Evolutionary conservation across 306 rosid species (phyloP).

Genomic region (Prunus padus): DNA sequence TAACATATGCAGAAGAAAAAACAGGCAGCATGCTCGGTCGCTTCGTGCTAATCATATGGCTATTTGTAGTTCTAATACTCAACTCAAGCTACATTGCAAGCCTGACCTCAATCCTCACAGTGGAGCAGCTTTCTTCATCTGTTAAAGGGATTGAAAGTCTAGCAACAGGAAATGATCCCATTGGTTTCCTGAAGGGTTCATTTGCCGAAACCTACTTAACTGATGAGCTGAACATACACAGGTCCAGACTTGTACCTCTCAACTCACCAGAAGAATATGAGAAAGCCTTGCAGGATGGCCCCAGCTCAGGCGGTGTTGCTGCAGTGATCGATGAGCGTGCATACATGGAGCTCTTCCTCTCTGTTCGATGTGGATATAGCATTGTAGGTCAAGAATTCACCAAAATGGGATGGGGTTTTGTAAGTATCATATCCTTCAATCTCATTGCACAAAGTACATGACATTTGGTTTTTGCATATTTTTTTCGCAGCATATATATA

Average conservation of each 20-base stretch:
- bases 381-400: slow-evolving; percentile 34
- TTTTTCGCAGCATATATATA: too few species aligned
- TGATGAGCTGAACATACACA: too few species aligned
- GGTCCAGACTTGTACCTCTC: too few species aligned
- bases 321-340: slow-evolving; percentile 72
- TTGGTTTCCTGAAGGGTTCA: slow-evolving; percentile 52
- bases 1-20: slow-evolving; percentile 23
- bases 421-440: slow-evolving; percentile 28
- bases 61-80: too few species aligned
- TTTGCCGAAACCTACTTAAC: slow-evolving; percentile 44
- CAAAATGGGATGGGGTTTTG: slow-evolving; percentile 79
- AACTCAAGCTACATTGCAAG: too few species aligned
- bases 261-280: too few species aligned
- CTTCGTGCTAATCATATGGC: too few species aligned
- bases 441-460: too few species aligned
- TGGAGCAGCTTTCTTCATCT: too few species aligned
- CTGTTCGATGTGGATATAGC: slow-evolving; percentile 55
- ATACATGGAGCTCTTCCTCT: slow-evolving; percentile 62
- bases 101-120: too few species aligned
- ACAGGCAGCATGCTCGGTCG: neutral
- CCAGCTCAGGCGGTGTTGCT: slow-evolving; percentile 57
- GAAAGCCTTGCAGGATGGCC: slow-evolving; percentile 49
- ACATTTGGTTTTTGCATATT: too few species aligned
- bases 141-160: slow-evolving; percentile 21
- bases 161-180: slow-evolving; percentile 42